A percentile compares a stretch with the other conserved stretches of the same genome.
phyloP scores from a whole-genome alignment of 2,329 filamentous ascomycete species.

The Pseudocercospora vitis region DNA sequence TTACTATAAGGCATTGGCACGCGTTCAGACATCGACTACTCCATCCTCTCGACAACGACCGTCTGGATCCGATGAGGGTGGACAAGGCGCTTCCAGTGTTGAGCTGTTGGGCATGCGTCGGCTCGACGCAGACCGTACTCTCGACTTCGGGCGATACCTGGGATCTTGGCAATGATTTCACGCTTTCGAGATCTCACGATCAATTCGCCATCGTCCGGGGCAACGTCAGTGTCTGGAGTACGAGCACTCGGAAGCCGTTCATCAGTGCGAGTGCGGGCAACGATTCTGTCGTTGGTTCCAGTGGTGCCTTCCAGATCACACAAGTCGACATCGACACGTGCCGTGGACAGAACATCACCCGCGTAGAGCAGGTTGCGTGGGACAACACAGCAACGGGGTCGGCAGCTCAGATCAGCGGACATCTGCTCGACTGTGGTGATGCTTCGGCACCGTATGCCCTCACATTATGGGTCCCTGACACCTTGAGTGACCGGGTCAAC shows the following conservation, averaged over 20 bases:
- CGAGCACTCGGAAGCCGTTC: constrained; percentile 25
- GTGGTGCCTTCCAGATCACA: constrained; percentile 32
- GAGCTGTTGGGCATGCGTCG: constrained; percentile 19
- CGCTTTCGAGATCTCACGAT: constrained; percentile 12
- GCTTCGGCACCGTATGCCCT: constrained; percentile 25
- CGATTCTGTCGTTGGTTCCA: constrained; percentile 27
- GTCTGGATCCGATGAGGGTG: constrained; percentile 8
- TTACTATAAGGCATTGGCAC: no score
- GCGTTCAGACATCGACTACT: background rate
- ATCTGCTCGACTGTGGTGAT: constrained; percentile 25
- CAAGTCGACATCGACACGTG: constrained; percentile 29
- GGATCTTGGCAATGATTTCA: constrained; percentile 21
- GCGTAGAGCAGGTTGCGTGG: constrained; percentile 22
- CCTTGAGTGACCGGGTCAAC: constrained; percentile 24
- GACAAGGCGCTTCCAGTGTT: constrained; percentile 7
- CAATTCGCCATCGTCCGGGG: constrained; percentile 23
- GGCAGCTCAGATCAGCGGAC: constrained; percentile 29
- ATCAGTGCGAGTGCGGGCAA: constrained; percentile 32
- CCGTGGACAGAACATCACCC: constrained; percentile 26
- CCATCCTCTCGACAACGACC: background rate
- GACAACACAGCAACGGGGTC: constrained; percentile 19
- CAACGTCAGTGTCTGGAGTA: constrained; percentile 26
- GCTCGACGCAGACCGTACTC: constrained; percentile 19
- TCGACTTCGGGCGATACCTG: constrained; percentile 2
- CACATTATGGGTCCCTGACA: constrained; percentile 28